Percentiles rank a stretch among this genome's conserved stretches.
These are phyloP conservation scores for Penicillium arizonense DNA, from an alignment of 495 filamentous ascomycete genomes.

Conservation along the genomic window DNA sequence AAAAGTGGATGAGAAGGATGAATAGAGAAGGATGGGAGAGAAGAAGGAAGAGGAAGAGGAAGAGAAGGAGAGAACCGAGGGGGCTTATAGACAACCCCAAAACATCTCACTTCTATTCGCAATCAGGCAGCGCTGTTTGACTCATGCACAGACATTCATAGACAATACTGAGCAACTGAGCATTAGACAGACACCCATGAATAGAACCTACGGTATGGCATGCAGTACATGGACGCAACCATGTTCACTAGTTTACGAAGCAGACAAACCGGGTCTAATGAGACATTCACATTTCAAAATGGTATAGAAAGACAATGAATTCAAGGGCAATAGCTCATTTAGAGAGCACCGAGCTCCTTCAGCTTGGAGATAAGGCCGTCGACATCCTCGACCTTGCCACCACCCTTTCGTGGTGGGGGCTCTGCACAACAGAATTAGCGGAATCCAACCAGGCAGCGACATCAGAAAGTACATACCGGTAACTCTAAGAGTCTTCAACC, in stretches of 20 bases:
- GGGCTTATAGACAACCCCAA: no score
- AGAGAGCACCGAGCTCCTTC: constrained; percentile 94
- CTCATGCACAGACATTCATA: no score
- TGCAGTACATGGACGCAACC: no score
- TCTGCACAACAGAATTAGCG: constrained; percentile 53
- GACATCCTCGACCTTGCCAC: constrained; percentile 95
- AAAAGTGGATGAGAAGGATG: no score
- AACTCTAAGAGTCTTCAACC: constrained; percentile 86
- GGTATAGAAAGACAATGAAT: constrained; percentile 27
- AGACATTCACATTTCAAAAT: constrained; percentile 17
- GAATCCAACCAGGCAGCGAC: constrained; percentile 1
- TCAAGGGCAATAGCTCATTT: constrained; percentile 23
- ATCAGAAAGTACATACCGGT: constrained; percentile 55
- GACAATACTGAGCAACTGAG: no score
- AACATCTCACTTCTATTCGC: no score
- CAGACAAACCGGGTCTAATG: constrained; percentile 12
- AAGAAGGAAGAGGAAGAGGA: no score
- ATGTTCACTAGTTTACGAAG: not conserved
- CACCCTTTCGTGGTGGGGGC: constrained; percentile 83
- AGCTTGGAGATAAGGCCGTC: constrained; percentile 87
- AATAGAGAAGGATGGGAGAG: no score
- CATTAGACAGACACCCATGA: no score
- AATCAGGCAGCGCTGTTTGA: no score
- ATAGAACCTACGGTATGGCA: no score
- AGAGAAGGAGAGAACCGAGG: no score